Base-by-base conservation (phyloP, 495 filamentous ascomycete species). In the Umbilicaria muhlenbergii region DNA sequence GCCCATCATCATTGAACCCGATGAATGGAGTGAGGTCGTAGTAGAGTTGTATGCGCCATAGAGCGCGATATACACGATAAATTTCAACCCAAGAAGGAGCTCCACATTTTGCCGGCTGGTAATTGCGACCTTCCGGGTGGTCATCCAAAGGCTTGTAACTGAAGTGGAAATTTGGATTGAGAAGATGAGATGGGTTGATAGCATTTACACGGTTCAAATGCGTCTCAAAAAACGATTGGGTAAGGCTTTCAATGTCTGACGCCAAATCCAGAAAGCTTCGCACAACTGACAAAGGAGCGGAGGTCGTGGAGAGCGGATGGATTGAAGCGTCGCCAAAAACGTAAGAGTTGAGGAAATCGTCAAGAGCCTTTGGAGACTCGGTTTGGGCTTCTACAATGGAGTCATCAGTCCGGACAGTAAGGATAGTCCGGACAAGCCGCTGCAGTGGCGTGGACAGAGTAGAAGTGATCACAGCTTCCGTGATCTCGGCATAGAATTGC, bases 31-130 rank as follows among this genome's bases (percentile, higher is more conserved):
- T 14, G 6, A 37, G 15, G 8, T 19, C 10, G 16, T 39, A 37
- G 33, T 41, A 38, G 14, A 38, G 31, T 19, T 46, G 43, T 11
- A 45, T 18, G 14, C 43, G 34, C 47, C 43, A 35, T 13, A 38
- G 16, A 18, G 47, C 43, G 31, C 43, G 18, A 18, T 32, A 7
- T 18, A 44, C 34, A 10, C 47, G 14, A 16, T 34, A 18, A 17
- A 41, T 43, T 35, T 38, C 39, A 1, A 17, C 21, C 21, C 24
- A 38, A 39, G 24, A 45, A 7, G 16, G 37, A 3, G 34, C 32
- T 7, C 43, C 34, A 1, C 2, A 38, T 28, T 42, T 39, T 32
- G 15, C n/a, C 31, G 35, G 39, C 13, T 35, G 34, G 32, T 38
- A 38, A 6, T 24, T 28, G 15, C 11, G 19, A 11, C 43, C 43